These are phyloP conservation scores for Penicillium longicatenatum DNA, from an alignment of 495 filamentous ascomycete genomes.

Conservation along the genomic window DNA sequence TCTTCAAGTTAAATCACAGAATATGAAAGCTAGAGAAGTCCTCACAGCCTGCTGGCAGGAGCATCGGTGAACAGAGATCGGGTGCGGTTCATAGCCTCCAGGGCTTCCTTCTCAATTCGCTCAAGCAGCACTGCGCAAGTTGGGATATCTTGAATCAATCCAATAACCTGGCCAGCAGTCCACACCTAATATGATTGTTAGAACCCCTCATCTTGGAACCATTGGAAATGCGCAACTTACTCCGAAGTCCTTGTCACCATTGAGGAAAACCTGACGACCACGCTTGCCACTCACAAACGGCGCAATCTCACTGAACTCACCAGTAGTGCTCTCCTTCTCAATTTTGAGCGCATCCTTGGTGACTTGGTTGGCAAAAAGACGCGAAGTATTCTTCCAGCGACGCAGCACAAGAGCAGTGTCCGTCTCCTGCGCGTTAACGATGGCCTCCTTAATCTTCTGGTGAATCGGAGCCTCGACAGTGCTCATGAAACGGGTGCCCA, in stretches of 20 bases:
- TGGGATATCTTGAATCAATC: constrained; percentile 69
- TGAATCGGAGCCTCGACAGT: constrained; percentile 93
- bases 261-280: constrained; percentile 87
- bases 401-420: constrained; percentile 88
- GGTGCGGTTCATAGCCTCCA: constrained; percentile 48
- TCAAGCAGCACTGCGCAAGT: constrained; percentile 59
- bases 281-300: constrained; percentile 90
- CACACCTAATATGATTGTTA: constrained; percentile 54
- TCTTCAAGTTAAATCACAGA: neutral
- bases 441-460: constrained; percentile 87
- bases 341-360: constrained; percentile 76
- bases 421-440: constrained; percentile 84
- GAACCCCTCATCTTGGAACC: neutral
- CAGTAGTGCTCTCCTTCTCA: constrained; percentile 80
- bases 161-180: constrained; percentile 73
- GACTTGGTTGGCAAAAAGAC: constrained; percentile 88
- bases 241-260: constrained; percentile 87
- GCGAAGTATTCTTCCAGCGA: constrained; percentile 89
- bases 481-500: constrained; percentile 94
- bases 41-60: constrained; percentile 43
- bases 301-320: constrained; percentile 89
- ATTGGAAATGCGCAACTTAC: constrained; percentile 53
- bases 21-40: neutral
- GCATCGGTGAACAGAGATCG: constrained; percentile 39
- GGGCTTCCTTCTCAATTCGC: constrained; percentile 67